Evolutionary conservation across 306 rosid species (phyloP).

Genomic region (Astragalus membranaceus): DNA sequence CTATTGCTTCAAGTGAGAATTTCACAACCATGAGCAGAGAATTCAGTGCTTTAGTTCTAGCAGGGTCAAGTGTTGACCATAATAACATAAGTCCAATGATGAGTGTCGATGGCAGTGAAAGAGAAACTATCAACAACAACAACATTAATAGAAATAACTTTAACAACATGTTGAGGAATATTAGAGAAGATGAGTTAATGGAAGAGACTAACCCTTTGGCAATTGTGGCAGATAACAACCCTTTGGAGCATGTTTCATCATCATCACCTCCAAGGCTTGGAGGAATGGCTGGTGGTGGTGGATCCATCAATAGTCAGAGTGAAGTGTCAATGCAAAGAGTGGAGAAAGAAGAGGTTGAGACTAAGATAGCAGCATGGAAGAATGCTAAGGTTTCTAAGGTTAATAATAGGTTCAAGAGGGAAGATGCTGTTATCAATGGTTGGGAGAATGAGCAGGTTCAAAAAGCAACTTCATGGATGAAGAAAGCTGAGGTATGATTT

Average conservation of each 20-base stretch:
- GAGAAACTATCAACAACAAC: background rate
- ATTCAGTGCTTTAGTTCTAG: constrained; percentile 80
- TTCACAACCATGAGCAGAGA: constrained; percentile 79
- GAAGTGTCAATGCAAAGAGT: constrained; percentile 52
- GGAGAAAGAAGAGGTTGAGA: constrained; percentile 75
- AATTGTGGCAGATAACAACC: constrained; percentile 61
- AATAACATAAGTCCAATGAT: constrained; percentile 4
- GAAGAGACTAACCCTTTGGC: constrained; percentile 79
- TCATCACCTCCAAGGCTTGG: constrained; percentile 21
- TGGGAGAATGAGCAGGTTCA: constrained; percentile 80
- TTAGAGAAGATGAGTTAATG: constrained; percentile 56
- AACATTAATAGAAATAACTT: background rate
- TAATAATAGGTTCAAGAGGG: constrained; percentile 83
- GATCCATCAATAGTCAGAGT: background rate
- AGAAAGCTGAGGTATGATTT: constrained; percentile 69
- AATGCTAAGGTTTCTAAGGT: constrained; percentile 72
- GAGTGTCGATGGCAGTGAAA: background rate
- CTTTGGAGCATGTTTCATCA: constrained; percentile 17
- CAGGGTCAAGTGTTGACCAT: constrained; percentile 57
- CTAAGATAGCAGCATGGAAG: constrained; percentile 80
- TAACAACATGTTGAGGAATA: constrained; percentile 38
- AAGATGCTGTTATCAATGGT: constrained; percentile 66
- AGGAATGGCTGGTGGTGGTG: background rate
- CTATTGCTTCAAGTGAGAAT: constrained; percentile 49
- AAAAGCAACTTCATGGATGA: constrained; percentile 74